Conservation (phyloP, 2,329 filamentous ascomycete genomes). For the Diaporthe destruens region DNA sequence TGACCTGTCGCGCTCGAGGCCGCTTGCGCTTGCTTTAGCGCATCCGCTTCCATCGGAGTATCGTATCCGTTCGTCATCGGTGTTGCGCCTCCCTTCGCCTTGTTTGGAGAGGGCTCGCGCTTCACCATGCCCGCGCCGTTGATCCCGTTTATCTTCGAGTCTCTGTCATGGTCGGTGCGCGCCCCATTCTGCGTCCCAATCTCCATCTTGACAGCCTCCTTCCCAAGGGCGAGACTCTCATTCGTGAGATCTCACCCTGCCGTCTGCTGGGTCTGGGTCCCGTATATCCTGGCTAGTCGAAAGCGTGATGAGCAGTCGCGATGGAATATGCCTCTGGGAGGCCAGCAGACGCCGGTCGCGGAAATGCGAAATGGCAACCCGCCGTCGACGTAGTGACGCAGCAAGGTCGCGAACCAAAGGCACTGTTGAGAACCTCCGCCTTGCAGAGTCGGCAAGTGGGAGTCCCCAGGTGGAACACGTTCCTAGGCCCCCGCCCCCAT, state of each 20-base stretch:
- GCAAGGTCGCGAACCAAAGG: slow-evolving; percentile 25
- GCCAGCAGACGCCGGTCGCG: slow-evolving; percentile 19
- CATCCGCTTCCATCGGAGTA: slow-evolving; percentile 45
- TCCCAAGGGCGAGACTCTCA: slow-evolving; percentile 42
- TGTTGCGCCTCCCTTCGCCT: slow-evolving; percentile 51
- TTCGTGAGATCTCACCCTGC: slow-evolving; percentile 43
- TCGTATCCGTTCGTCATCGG: slow-evolving; percentile 49
- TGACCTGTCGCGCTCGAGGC: slow-evolving; percentile 47
- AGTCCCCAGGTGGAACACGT: slow-evolving; percentile 18
- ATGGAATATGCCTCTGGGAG: neutral
- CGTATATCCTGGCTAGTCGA: neutral
- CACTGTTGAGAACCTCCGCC: slow-evolving; percentile 4
- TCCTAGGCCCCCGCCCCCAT: slow-evolving; percentile 29
- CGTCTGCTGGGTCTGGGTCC: slow-evolving; percentile 18
- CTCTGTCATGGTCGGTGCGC: slow-evolving; percentile 69
- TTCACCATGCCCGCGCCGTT: slow-evolving; percentile 54
- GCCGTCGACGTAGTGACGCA: slow-evolving; percentile 8
- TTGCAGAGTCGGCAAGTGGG: slow-evolving; percentile 10
- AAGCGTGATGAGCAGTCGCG: neutral
- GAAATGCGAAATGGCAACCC: slow-evolving; percentile 15
- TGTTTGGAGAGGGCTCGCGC: slow-evolving; percentile 49
- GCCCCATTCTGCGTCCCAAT: slow-evolving; percentile 63
- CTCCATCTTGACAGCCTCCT: slow-evolving; percentile 48
- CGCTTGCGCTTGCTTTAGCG: slow-evolving; percentile 42
- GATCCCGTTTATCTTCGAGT: slow-evolving; percentile 57